phyloP scores from a whole-genome alignment of 2,329 filamentous ascomycete genomes.

The Monosporascus ibericus region DNA sequence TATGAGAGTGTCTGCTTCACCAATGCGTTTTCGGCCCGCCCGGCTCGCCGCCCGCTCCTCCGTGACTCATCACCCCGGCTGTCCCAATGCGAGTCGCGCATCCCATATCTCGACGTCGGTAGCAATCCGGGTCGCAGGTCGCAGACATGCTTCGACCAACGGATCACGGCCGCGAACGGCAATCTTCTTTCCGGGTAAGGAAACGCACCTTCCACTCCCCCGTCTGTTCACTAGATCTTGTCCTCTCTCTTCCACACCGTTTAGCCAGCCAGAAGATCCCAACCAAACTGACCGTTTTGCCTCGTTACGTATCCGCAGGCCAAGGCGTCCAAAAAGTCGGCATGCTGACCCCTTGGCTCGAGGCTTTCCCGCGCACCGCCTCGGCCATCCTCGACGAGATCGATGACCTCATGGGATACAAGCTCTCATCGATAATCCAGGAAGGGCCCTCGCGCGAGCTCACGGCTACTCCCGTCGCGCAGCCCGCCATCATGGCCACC shows the following conservation, averaged over 20 bases:
- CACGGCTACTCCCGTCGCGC: slow-evolving; percentile 78
- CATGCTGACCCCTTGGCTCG: slow-evolving; percentile 81
- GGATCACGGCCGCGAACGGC: slow-evolving; percentile 42
- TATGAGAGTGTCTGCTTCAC: slow-evolving; percentile 21
- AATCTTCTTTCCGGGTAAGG: slow-evolving; percentile 53
- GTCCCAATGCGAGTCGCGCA: slow-evolving; percentile 3
- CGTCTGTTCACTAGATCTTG: slow-evolving; percentile 3
- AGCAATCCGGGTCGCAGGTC: slow-evolving; percentile 2
- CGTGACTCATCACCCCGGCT: slow-evolving; percentile 3
- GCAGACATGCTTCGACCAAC: slow-evolving; percentile 26
- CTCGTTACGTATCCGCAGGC: slow-evolving; percentile 40
- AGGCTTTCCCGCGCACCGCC: slow-evolving; percentile 75
- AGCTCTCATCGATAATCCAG: slow-evolving; percentile 71
- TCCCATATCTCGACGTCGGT: slow-evolving; percentile 12
- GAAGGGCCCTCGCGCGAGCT: slow-evolving; percentile 71
- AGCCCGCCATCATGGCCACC: slow-evolving; percentile 94
- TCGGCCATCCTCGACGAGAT: slow-evolving; percentile 78
- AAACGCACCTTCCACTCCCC: background rate
- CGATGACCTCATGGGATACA: slow-evolving; percentile 67
- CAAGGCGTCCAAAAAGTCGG: slow-evolving; percentile 86
- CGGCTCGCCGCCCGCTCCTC: slow-evolving; percentile 11
- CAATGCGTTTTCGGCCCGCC: slow-evolving; percentile 16
- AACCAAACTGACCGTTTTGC: too few species aligned
- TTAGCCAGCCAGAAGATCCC: too few species aligned
- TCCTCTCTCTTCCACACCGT: background rate